A percentile compares a stretch with the other conserved stretches of the same genome.
Conservation (phyloP, 2,329 filamentous ascomycete species). For the Aspergillus sp. region DNA sequence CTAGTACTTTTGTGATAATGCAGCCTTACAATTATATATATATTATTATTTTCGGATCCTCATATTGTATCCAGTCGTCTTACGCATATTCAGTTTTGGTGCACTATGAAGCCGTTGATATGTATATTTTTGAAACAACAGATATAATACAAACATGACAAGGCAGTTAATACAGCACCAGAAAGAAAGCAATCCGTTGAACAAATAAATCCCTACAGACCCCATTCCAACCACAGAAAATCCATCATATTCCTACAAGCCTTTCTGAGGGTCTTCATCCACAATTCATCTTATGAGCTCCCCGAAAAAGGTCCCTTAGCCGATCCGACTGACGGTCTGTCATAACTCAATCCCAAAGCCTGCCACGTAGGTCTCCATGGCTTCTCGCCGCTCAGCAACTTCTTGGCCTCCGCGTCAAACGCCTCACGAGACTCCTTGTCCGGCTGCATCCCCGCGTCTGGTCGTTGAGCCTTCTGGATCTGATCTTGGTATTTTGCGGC, state of each 20-base stretch:
- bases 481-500: slow-evolving; percentile 51
- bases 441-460: slow-evolving; percentile 35
- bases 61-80: too few species aligned
- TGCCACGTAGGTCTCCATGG: slow-evolving; percentile 59
- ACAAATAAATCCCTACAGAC: not conserved
- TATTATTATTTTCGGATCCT: too few species aligned
- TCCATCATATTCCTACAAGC: not conserved
- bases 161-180: slow-evolving; percentile 11
- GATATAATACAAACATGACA: slow-evolving; percentile 8
- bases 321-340: slow-evolving; percentile 25
- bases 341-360: slow-evolving; percentile 40
- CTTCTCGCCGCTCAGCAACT: slow-evolving; percentile 60
- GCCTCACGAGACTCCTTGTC: slow-evolving; percentile 44
- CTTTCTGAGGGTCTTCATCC: not conserved
- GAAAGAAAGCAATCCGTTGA: not conserved
- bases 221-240: not conserved
- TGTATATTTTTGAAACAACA: slow-evolving; percentile 7
- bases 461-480: slow-evolving; percentile 34
- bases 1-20: not conserved
- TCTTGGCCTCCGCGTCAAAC: slow-evolving; percentile 61
- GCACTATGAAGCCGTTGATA: not conserved
- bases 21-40: not conserved
- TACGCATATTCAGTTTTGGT: not conserved
- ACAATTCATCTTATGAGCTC: slow-evolving; percentile 11
- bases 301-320: slow-evolving; percentile 14